phyloP scores from a whole-genome alignment of 495 filamentous ascomycete genomes.

The Lasiosphaeris hirsuta region DNA sequence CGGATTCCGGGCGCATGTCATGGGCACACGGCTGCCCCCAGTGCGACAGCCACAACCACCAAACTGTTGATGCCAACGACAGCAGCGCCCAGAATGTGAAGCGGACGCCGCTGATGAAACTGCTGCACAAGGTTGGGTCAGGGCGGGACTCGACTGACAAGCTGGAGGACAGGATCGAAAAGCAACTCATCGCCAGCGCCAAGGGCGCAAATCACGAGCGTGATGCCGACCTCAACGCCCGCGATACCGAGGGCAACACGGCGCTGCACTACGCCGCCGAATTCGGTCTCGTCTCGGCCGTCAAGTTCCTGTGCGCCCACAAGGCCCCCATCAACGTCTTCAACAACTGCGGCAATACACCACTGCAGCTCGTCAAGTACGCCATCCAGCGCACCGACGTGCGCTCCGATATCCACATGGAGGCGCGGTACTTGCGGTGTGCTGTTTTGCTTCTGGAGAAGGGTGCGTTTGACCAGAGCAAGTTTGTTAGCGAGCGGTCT shows the following conservation, averaged over 20 bases:
- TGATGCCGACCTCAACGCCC: constrained; percentile 21
- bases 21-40: constrained; percentile 13
- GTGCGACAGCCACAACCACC: constrained; percentile 11
- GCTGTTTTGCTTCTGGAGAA: constrained; percentile 31
- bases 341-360: constrained; percentile 37
- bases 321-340: constrained; percentile 30
- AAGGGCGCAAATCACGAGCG: constrained; percentile 22
- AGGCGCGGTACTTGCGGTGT: constrained; percentile 32
- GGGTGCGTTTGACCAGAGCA: constrained; percentile 34
- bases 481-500: constrained; percentile 30
- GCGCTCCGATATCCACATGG: constrained; percentile 35
- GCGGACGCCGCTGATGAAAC: constrained; percentile 29
- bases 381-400: constrained; percentile 36
- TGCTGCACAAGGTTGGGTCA: constrained; percentile 24
- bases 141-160: constrained; percentile 23
- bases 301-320: constrained; percentile 26
- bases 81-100: constrained; percentile 23
- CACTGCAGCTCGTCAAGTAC: constrained; percentile 34
- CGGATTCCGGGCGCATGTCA: constrained; percentile 22
- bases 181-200: constrained; percentile 15
- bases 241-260: constrained; percentile 35
- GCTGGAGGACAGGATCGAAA: constrained; percentile 22
- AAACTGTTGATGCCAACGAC: constrained; percentile 8
- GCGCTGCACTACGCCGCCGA: constrained; percentile 34
- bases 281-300: constrained; percentile 31